Percentiles rank a stretch among this genome's conserved stretches.
Conservation (phyloP, 192 early-diverging fungal genomes). For the Mortierella claussenii region DNA sequence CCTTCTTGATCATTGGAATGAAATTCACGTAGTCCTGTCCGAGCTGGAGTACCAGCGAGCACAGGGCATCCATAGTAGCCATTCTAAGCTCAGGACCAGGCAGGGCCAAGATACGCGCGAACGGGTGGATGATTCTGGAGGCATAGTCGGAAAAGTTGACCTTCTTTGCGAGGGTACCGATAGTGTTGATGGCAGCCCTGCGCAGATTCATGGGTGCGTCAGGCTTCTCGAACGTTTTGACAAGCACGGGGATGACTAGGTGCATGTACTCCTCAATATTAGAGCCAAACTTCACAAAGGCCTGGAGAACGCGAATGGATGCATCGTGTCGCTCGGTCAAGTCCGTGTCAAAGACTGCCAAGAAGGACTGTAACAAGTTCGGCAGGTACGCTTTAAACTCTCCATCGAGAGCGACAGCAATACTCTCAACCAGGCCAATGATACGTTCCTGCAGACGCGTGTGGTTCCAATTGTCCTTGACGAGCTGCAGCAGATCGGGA, state of each 20-base stretch:
- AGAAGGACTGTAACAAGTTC: conserved; percentile 80
- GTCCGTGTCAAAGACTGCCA: conserved; percentile 89
- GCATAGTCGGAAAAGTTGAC: conserved; percentile 88
- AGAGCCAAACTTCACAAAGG: conserved; percentile 82
- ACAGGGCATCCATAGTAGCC: conserved; percentile 84
- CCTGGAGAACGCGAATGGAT: conserved; percentile 77
- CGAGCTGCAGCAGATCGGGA: conserved; percentile 80
- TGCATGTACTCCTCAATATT: conserved; percentile 95
- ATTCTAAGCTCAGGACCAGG: conserved; percentile 63
- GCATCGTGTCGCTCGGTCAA: conserved; percentile 71
- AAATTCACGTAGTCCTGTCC: conserved; percentile 88
- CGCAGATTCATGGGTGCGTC: conserved; percentile 71
- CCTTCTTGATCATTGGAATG: conserved; percentile 87
- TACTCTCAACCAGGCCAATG: conserved; percentile 85
- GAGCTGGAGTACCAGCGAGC: conserved; percentile 84
- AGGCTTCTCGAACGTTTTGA: conserved; percentile 80
- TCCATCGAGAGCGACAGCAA: conserved; percentile 85
- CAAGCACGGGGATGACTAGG: conserved; percentile 86
- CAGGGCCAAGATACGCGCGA: conserved; percentile 78
- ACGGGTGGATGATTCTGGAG: conserved; percentile 85
- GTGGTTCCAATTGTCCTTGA: conserved; percentile 81
- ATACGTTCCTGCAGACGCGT: conserved; percentile 85
- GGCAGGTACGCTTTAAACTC: conserved; percentile 90
- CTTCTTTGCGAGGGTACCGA: conserved; percentile 77
- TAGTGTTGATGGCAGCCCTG: conserved; percentile 73